Evolutionary conservation across 805 yeast genomes (phyloP).

Genomic region (Metschnikowia dekortorum): DNA sequence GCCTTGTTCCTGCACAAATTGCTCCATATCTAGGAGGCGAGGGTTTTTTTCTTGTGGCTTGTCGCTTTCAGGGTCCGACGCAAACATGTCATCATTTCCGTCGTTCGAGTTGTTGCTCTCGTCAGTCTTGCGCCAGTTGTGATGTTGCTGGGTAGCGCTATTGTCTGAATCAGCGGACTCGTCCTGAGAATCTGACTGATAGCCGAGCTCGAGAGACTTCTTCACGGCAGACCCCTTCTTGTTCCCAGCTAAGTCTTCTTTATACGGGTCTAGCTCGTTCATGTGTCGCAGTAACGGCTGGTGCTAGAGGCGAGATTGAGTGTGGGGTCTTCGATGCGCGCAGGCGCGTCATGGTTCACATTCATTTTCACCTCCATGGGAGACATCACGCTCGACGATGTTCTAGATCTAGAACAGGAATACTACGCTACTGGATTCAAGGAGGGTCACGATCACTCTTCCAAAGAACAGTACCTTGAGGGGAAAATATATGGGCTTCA

Average conservation of each 20-base stretch:
- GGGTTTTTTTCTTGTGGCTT: slow-evolving; percentile 6
- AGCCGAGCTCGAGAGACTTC: slow-evolving; percentile 6
- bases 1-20: slow-evolving; percentile 26
- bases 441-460: slow-evolving; percentile 66
- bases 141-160: slow-evolving; percentile 3
- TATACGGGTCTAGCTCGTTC: not conserved
- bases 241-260: not conserved
- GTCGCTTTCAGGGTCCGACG: slow-evolving; percentile 18
- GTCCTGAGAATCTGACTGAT: slow-evolving; percentile 18
- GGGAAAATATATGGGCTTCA: slow-evolving; percentile 85
- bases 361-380: slow-evolving; percentile 7
- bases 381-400: slow-evolving; percentile 40
- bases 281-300: not conserved
- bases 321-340: slow-evolving; percentile 4
- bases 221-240: not conserved
- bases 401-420: slow-evolving; percentile 57
- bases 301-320: not conserved
- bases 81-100: slow-evolving; percentile 41
- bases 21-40: slow-evolving; percentile 11
- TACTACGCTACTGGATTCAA: slow-evolving; percentile 62
- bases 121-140: not conserved
- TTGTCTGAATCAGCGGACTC: slow-evolving; percentile 7
- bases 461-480: slow-evolving; percentile 57
- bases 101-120: slow-evolving; percentile 15
- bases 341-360: not conserved